A percentile compares a stretch with the other conserved stretches of the same genome.
Evolutionary conservation across 2,329 filamentous ascomycete species (phyloP).

Genomic region (Periconia macrospinosa): DNA sequence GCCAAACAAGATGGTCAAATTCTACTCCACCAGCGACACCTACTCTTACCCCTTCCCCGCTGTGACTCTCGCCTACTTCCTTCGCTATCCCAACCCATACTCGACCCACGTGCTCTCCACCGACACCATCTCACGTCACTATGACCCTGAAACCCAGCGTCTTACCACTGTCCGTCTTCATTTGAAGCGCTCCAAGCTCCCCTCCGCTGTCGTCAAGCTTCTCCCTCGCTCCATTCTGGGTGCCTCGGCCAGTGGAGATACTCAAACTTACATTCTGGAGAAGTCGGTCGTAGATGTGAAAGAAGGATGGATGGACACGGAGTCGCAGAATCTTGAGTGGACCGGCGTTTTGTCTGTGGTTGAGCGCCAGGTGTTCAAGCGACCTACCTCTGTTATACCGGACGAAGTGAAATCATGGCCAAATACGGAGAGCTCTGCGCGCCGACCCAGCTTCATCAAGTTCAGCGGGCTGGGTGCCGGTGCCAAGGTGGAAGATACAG

Average conservation of each 20-base stretch:
- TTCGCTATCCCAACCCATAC: constrained; percentile 86
- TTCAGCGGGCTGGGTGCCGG: constrained; percentile 25
- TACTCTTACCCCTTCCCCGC: constrained; percentile 83
- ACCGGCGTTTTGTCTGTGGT: constrained; percentile 78
- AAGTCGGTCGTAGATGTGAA: constrained; percentile 77
- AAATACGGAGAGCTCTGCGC: constrained; percentile 33
- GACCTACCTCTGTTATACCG: constrained; percentile 37
- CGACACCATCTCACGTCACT: constrained; percentile 74
- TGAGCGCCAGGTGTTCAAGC: constrained; percentile 71
- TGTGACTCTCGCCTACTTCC: constrained; percentile 86
- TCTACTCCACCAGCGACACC: constrained; percentile 62
- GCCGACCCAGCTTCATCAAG: constrained; percentile 35
- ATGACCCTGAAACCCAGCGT: constrained; percentile 73
- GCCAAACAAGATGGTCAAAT: constrained; percentile 50
- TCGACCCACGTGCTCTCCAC: constrained; percentile 80
- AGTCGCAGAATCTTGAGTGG: constrained; percentile 80
- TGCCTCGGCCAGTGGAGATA: constrained; percentile 60
- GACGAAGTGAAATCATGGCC: constrained; percentile 31
- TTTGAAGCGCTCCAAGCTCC: constrained; percentile 78
- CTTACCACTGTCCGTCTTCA: constrained; percentile 79
- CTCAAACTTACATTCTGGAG: constrained; percentile 79
- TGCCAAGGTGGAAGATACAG: constrained; percentile 32
- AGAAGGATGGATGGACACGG: constrained; percentile 80
- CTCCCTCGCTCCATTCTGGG: constrained; percentile 71
- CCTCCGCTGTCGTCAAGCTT: constrained; percentile 73